Evolutionary conservation across 768 basidiomycete genomes (phyloP).

Genomic region (Chiua virens): DNA sequence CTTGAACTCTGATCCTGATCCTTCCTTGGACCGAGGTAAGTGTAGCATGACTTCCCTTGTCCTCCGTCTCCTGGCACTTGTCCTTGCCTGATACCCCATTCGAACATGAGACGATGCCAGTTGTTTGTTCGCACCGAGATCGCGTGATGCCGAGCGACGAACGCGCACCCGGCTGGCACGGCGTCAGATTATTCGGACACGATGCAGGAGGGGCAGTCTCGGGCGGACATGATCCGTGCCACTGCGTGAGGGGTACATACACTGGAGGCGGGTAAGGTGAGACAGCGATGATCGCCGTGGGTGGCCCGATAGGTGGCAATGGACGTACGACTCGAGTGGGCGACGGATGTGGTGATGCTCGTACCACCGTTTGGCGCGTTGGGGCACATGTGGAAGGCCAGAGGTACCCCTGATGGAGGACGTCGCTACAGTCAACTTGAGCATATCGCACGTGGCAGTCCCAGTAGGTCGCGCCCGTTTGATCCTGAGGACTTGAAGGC

Average conservation of each 20-base stretch:
- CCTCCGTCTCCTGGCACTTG: constrained; percentile 24
- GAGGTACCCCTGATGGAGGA: constrained; percentile 4
- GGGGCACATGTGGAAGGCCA: constrained; percentile 5
- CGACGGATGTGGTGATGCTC: constrained; percentile 7
- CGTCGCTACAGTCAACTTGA: constrained; percentile 4
- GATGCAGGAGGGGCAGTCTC: constrained; percentile 41
- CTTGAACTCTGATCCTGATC: no score
- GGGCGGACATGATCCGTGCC: constrained; percentile 54
- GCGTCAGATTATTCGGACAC: constrained; percentile 78
- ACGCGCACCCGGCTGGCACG: constrained; percentile 59
- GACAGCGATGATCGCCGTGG: constrained; percentile 17
- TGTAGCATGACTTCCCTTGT: constrained; percentile 39
- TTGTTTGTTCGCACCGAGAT: no score
- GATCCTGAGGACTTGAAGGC: constrained; percentile 1
- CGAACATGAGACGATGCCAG: no score
- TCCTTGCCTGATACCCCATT: no score
- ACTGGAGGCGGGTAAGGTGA: constrained; percentile 19
- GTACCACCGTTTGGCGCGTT: not conserved
- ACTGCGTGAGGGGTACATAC: constrained; percentile 37
- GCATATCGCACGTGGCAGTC: not conserved
- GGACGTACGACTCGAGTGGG: constrained; percentile 10
- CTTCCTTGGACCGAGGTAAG: constrained; percentile 30
- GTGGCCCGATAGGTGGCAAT: constrained; percentile 4
- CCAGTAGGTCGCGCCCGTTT: not conserved
- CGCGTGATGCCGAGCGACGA: no score